Percentiles rank a stretch among this genome's conserved stretches.
phyloP scores from a whole-genome alignment of 768 basidiomycete species.

The Suillus weaverae region DNA sequence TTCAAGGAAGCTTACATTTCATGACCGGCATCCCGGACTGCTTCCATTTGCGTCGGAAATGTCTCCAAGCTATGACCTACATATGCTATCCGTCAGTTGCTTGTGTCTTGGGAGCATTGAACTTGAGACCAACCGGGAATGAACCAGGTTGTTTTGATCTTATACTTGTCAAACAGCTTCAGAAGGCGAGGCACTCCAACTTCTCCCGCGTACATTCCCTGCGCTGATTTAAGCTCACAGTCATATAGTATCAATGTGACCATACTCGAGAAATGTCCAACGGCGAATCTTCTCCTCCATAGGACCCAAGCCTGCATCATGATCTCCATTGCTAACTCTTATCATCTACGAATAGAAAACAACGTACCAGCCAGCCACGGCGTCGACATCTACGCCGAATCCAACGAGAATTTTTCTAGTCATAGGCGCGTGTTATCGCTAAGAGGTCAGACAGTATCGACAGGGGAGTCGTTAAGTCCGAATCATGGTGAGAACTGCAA shows the following conservation, averaged over 20 bases:
- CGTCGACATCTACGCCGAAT: slow-evolving; percentile 73
- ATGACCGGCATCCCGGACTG: slow-evolving; percentile 70
- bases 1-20: slow-evolving; percentile 49
- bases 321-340: neutral
- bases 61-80: slow-evolving; percentile 72
- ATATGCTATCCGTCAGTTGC: neutral
- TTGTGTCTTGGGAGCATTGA: neutral
- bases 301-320: slow-evolving; percentile 59
- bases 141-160: slow-evolving; percentile 68
- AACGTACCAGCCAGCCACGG: slow-evolving; percentile 63
- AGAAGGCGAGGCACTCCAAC: slow-evolving; percentile 65
- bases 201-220: slow-evolving; percentile 72
- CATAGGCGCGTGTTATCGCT: slow-evolving; percentile 26
- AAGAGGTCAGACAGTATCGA: neutral
- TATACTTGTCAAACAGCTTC: slow-evolving; percentile 67
- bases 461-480: neutral
- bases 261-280: slow-evolving; percentile 63
- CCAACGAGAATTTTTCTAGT: slow-evolving; percentile 53
- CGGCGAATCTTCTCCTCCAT: slow-evolving; percentile 71
- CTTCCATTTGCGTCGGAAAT: slow-evolving; percentile 68
- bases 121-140: slow-evolving; percentile 50
- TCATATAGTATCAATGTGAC: neutral
- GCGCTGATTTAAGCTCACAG: neutral
- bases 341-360: neutral
- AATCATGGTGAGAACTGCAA: neutral